Base-by-base conservation (phyloP, 805 yeast species). In the Lipomyces japonicus region DNA sequence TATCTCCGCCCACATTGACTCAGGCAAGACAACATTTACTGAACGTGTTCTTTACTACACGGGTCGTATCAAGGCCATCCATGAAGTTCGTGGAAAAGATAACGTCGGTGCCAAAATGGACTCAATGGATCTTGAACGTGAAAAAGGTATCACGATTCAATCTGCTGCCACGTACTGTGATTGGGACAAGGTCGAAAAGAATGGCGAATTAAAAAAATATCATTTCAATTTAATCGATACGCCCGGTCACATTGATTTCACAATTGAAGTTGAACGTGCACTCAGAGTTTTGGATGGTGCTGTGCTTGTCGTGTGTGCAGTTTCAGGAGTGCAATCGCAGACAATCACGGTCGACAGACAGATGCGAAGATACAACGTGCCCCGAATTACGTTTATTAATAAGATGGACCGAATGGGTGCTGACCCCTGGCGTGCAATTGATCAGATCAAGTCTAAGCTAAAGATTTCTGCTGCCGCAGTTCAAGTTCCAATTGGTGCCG, bases 391-490 rank as follows among this genome's bases (percentile, higher is more conserved):
- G 7, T 93, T 93, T 65, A 86, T 93, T 70, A 93, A 93, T 73
- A 93, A 93, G 75, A 90, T 93, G 97, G 99, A 93, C 71, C 82
- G 99, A 68, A 87, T 93, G 96, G 99, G 99, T 60, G 86, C 98
- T 48, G 83, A 93, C 70, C 99, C 99, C 21, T 93, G 95, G 84
- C 79, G 78, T 57, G 96, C 95, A 50, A 85, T 93, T 63, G 95
- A 86, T 50, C 97, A 91, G 73, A 78, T 93, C 62, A 88, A 91
- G 71, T 61, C 71, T 47, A 93, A 93, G 68, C 78, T 93, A 67
- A 87, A 82, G 70, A 87, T 89, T 38, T 87, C 96, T 22, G 97
- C 97, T 56, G 97, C 97, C 52, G 96, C 97, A 18, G 79, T 93
- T 55, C 99, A 93, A 74, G 95, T 93, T 44, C 98, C 99, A 43